Conservation (phyloP, 1,284 basidiomycete species). For the Amylostereum areolatum region DNA sequence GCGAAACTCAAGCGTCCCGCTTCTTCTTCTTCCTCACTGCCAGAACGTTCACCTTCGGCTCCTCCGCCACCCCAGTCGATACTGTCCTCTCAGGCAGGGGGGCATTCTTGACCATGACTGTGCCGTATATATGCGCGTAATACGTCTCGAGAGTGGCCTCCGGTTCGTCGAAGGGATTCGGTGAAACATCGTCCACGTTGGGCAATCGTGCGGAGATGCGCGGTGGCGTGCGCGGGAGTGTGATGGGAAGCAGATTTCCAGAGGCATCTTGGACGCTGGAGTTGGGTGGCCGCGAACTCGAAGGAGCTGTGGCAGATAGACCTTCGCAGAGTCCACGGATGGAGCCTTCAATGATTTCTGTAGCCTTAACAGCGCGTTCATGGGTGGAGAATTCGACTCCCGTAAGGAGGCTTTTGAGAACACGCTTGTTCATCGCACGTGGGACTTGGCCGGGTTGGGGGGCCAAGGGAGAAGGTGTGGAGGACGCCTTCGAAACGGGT, state of each 20-base stretch:
- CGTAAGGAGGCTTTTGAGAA: slow-evolving; percentile 62
- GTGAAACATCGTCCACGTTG: slow-evolving; percentile 42
- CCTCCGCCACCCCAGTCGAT: background rate
- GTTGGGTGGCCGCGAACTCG: slow-evolving; percentile 3
- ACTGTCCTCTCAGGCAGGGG: background rate
- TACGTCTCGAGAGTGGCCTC: slow-evolving; percentile 56
- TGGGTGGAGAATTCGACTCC: slow-evolving; percentile 73
- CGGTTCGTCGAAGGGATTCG: slow-evolving; percentile 62
- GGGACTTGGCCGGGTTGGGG: slow-evolving; percentile 58
- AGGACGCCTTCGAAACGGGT: slow-evolving; percentile 4
- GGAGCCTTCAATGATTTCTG: slow-evolving; percentile 61
- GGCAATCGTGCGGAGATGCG: slow-evolving; percentile 24
- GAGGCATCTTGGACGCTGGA: slow-evolving; percentile 20
- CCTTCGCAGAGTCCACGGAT: slow-evolving; percentile 68
- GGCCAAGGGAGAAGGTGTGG: slow-evolving; percentile 37
- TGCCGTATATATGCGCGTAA: slow-evolving; percentile 42
- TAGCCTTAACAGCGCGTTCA: slow-evolving; percentile 60
- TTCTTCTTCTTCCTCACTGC: slow-evolving; percentile 1
- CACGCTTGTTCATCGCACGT: slow-evolving; percentile 57
- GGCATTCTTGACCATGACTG: slow-evolving; percentile 15
- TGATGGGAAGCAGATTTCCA: slow-evolving; percentile 27
- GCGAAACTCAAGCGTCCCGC: background rate
- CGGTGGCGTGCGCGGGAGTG: slow-evolving; percentile 42
- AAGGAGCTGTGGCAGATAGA: slow-evolving; percentile 25
- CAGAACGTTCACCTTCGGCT: background rate